phyloP scores from a whole-genome alignment of 2,329 filamentous ascomycete genomes.

The Elsinoe necatrix region DNA sequence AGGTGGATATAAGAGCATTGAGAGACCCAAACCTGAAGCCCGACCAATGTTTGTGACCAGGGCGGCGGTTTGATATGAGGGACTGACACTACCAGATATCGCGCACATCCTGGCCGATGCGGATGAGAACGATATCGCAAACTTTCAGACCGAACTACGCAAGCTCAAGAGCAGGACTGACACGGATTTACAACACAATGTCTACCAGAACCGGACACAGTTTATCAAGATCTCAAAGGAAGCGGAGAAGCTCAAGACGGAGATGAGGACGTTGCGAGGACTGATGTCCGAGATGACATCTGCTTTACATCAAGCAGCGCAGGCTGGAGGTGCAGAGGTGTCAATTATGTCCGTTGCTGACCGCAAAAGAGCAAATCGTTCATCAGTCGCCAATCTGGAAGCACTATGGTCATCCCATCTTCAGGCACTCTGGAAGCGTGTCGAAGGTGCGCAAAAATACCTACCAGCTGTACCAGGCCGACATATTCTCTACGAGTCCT shows the following conservation, averaged over 20 bases:
- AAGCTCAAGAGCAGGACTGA: constrained; percentile 71
- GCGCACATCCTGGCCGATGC: constrained; percentile 70
- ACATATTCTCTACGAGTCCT: constrained; percentile 87
- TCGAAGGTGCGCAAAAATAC: constrained; percentile 98
- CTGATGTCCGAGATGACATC: constrained; percentile 81
- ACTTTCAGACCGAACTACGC: constrained; percentile 67
- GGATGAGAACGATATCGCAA: constrained; percentile 75
- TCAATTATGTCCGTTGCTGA: constrained; percentile 31
- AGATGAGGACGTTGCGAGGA: constrained; percentile 84
- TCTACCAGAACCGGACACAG: constrained; percentile 93
- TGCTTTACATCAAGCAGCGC: constrained; percentile 40
- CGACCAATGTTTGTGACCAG: constrained; percentile 58
- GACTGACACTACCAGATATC: constrained; percentile 42
- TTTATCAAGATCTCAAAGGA: constrained; percentile 99
- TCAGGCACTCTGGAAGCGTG: constrained; percentile 84
- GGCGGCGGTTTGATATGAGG: too few species aligned
- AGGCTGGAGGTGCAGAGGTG: constrained; percentile 31
- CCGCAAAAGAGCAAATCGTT: constrained; percentile 65
- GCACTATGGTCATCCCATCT: constrained; percentile 60
- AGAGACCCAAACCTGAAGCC: constrained; percentile 69
- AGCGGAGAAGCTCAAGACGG: constrained; percentile 90
- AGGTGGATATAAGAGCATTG: constrained; percentile 68
- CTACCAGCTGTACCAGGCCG: constrained; percentile 82
- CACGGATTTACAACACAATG: constrained; percentile 82
- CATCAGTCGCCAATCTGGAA: constrained; percentile 70